Percentiles rank a stretch among this genome's conserved stretches.
phyloP scores from a whole-genome alignment of 768 basidiomycete genomes.

The Sutorius australiensis region DNA sequence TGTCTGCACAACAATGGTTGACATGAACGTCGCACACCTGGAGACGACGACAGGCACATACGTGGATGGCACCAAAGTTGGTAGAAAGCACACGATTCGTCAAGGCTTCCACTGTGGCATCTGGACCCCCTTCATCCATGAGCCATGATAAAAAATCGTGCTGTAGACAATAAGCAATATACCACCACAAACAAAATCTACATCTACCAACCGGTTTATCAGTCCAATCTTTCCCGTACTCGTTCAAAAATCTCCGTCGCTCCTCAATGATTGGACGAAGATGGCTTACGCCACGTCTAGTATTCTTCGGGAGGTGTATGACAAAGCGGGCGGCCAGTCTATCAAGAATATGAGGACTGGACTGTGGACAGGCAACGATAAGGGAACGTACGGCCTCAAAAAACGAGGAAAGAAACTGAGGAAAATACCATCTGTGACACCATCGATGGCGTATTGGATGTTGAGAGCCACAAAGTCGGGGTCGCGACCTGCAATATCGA shows the following conservation, averaged over 20 bases:
- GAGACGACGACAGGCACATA: conserved; percentile 1
- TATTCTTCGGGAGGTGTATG: not conserved
- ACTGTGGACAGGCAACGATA: not conserved
- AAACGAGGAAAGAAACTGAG: conserved; percentile 32
- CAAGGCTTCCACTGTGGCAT: conserved; percentile 9
- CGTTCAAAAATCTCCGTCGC: conserved; percentile 17
- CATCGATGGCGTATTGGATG: conserved; percentile 29
- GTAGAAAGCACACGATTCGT: not conserved
- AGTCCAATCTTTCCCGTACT: conserved; percentile 25
- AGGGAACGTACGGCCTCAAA: conserved; percentile 30
- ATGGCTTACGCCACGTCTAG: conserved; percentile 3
- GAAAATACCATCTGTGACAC: conserved; percentile 15
- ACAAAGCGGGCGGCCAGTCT: conserved; percentile 20
- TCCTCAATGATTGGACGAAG: conserved; percentile 32
- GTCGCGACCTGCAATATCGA: conserved; percentile 33
- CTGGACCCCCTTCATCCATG: not conserved
- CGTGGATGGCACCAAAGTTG: conserved; percentile 22
- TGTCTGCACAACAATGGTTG: not conserved
- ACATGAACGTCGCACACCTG: not conserved
- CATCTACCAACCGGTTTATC: conserved; percentile 34
- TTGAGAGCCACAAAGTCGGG: conserved; percentile 31
- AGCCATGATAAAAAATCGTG: conserved; percentile 27
- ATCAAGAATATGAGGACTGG: not conserved
- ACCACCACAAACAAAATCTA: not conserved
- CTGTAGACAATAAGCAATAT: conserved; percentile 6